Conservation (phyloP, 176 grass and related monocot species). For the Oryza glaberrima region DNA sequence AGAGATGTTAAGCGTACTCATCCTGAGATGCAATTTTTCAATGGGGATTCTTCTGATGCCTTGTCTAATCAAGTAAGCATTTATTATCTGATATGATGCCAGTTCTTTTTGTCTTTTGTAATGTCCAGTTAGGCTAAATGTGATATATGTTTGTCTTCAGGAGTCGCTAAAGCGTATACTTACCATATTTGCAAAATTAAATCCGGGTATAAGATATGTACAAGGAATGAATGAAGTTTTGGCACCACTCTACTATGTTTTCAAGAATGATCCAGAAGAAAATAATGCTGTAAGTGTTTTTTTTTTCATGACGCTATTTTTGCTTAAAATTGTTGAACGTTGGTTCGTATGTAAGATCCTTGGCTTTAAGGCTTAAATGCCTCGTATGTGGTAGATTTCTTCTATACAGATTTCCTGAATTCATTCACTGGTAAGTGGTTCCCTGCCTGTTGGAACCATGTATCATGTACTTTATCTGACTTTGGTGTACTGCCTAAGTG, state of each 20-base stretch:
- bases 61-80: conserved; percentile 86
- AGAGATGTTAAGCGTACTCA: conserved; percentile 97
- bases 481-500: not conserved
- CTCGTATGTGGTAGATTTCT: not conserved
- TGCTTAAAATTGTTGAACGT: conserved; percentile 25
- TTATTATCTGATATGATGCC: conserved; percentile 28
- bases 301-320: conserved; percentile 8
- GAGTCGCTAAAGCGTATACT: conserved; percentile 91
- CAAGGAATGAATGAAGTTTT: conserved; percentile 99
- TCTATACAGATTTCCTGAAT: not conserved
- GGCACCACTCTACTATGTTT: conserved; percentile 92
- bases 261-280: conserved; percentile 80
- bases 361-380: conserved; percentile 2
- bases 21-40: conserved; percentile 97
- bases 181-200: conserved; percentile 94
- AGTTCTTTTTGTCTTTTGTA: conserved; percentile 20
- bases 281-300: conserved; percentile 60
- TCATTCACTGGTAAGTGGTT: conserved; percentile 7
- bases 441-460: not conserved
- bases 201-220: conserved; percentile 97
- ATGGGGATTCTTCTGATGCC: conserved; percentile 54
- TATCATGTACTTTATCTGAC: not conserved
- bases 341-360: not conserved
- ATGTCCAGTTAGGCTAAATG: conserved; percentile 21
- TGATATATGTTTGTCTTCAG: conserved; percentile 49